Evolutionary conservation across 2,329 filamentous ascomycete species (phyloP).

Genomic region (Macroventuria anomochaeta): DNA sequence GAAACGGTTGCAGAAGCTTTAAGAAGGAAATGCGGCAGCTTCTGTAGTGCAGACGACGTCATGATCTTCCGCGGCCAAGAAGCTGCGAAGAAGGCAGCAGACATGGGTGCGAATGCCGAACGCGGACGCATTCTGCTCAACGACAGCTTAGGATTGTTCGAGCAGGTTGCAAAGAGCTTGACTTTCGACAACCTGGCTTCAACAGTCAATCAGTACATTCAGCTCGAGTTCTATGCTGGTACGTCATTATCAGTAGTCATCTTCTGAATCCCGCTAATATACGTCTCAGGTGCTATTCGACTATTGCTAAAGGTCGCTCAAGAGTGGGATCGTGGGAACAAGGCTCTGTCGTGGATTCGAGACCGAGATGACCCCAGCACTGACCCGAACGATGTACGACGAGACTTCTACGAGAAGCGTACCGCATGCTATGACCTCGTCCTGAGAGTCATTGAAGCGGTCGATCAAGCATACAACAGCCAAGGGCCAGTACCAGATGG

Average conservation of each 20-base stretch:
- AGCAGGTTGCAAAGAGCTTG: conserved; percentile 84
- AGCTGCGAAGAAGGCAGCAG: conserved; percentile 84
- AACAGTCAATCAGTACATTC: conserved; percentile 79
- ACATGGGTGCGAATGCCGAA: conserved; percentile 77
- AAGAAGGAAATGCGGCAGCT: conserved; percentile 88
- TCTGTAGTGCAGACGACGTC: conserved; percentile 96
- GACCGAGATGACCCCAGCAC: conserved; percentile 77
- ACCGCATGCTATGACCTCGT: conserved; percentile 86
- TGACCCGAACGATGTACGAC: conserved; percentile 71
- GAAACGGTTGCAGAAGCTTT: conserved; percentile 97
- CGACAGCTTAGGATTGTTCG: conserved; percentile 86
- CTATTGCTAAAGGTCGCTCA: conserved; percentile 82
- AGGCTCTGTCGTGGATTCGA: conserved; percentile 83
- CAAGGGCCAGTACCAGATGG: conserved; percentile 81
- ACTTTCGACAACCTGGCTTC: conserved; percentile 79
- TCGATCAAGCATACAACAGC: conserved; percentile 73
- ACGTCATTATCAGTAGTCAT: conserved; percentile 7
- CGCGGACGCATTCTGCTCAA: conserved; percentile 79
- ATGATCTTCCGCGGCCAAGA: conserved; percentile 99
- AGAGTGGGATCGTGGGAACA: conserved; percentile 85
- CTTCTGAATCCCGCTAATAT: conserved; percentile 2
- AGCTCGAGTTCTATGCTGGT: conserved; percentile 85
- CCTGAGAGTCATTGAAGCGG: conserved; percentile 76
- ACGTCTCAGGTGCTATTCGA: conserved; percentile 73
- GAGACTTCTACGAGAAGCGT: conserved; percentile 71